Percentiles rank a stretch among this genome's conserved stretches.
Conservation (phyloP, 2,329 filamentous ascomycete genomes). For the Penicillium carneum region DNA sequence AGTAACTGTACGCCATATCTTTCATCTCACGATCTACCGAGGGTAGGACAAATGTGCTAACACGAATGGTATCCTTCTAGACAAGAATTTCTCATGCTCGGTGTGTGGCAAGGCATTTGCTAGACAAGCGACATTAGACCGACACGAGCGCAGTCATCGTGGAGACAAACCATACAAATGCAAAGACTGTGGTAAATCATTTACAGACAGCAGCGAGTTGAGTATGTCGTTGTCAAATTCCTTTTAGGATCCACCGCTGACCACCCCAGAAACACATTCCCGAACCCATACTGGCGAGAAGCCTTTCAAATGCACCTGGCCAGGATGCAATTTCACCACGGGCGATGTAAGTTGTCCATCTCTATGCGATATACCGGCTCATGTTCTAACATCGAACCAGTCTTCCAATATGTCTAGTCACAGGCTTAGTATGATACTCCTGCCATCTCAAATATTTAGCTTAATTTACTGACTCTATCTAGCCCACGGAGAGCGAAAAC, state of each 20-base stretch:
- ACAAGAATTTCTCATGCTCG: slow-evolving; percentile 53
- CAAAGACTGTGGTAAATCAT: slow-evolving; percentile 51
- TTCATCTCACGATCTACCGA: neutral
- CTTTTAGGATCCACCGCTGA: slow-evolving; percentile 27
- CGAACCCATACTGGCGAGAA: slow-evolving; percentile 55
- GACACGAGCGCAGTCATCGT: slow-evolving; percentile 54
- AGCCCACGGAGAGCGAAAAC: slow-evolving; percentile 53
- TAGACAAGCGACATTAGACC: slow-evolving; percentile 53
- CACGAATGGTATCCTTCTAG: slow-evolving; percentile 29
- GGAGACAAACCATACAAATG: slow-evolving; percentile 55
- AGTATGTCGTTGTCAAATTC: slow-evolving; percentile 40
- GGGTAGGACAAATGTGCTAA: slow-evolving; percentile 12
- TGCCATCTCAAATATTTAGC: neutral
- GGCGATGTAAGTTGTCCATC: slow-evolving; percentile 49
- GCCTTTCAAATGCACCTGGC: slow-evolving; percentile 53
- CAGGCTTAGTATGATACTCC: slow-evolving; percentile 47
- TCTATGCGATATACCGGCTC: fast-evolving
- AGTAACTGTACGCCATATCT: slow-evolving; percentile 49
- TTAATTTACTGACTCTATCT: slow-evolving; percentile 22
- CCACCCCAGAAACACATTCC: slow-evolving; percentile 51
- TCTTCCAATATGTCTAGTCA: slow-evolving; percentile 57
- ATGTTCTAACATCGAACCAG: slow-evolving; percentile 32
- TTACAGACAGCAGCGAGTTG: slow-evolving; percentile 55
- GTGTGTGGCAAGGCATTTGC: slow-evolving; percentile 54
- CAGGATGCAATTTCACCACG: slow-evolving; percentile 54